Percentiles rank a stretch among this genome's conserved stretches.
phyloP scores from a whole-genome alignment of 2,329 filamentous ascomycete species.

The Cercospora sp. region DNA sequence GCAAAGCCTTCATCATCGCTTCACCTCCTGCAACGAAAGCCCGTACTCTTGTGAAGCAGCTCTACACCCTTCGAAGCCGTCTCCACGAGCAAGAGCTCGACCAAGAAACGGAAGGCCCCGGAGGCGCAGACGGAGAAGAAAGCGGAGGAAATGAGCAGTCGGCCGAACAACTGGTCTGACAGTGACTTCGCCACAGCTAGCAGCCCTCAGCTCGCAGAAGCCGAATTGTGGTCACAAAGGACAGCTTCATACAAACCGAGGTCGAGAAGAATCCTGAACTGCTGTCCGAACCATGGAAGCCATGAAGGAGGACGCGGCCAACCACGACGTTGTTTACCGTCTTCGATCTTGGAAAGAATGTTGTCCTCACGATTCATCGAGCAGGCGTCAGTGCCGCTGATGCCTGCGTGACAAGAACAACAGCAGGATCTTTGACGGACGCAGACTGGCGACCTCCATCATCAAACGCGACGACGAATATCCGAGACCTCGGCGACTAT shows the following conservation, averaged over 20 bases:
- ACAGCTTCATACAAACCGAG: conserved; percentile 89
- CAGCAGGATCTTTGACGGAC: no score
- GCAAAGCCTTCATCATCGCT: no score
- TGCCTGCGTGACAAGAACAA: no score
- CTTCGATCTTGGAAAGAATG: conserved; percentile 82
- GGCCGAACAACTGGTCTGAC: conserved; percentile 91
- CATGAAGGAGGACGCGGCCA: conserved; percentile 83
- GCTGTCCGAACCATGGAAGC: conserved; percentile 88
- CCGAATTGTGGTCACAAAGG: conserved; percentile 81
- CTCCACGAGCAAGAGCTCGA: conserved; percentile 34
- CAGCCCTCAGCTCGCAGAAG: conserved; percentile 61
- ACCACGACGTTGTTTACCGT: conserved; percentile 85
- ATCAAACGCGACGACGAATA: no score
- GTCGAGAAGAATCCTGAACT: conserved; percentile 81
- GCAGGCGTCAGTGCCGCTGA: no score
- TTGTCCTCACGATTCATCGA: no score
- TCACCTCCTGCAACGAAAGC: no score
- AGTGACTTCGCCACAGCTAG: conserved; percentile 66
- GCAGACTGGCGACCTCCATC: no score
- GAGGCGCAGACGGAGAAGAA: conserved; percentile 82
- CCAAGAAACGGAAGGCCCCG: conserved; percentile 41
- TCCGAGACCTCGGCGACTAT: no score
- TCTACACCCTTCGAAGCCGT: no score
- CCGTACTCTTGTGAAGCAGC: no score
- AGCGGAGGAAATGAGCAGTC: conserved; percentile 83